Evolutionary conservation across 2,329 filamentous ascomycete species (phyloP).

Genomic region (Raffaelea ambrosiae): DNA sequence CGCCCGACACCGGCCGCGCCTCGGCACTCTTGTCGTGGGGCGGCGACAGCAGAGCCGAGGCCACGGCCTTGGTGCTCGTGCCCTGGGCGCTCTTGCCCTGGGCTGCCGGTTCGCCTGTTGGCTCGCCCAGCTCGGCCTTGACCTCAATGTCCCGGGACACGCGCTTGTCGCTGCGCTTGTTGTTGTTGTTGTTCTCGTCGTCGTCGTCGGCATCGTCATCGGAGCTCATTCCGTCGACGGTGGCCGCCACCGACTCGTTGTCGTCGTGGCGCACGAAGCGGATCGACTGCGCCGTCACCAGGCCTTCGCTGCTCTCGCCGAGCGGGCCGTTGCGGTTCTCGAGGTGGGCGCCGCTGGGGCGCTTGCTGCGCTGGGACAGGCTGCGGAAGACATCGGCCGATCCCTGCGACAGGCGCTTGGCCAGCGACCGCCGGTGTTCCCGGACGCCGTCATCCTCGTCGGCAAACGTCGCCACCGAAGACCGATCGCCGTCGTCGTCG

Average conservation of each 20-base stretch:
- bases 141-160: constrained; percentile 23
- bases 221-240: constrained; percentile 44
- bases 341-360: constrained; percentile 14
- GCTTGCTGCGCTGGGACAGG: constrained; percentile 29
- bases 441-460: constrained; percentile 44
- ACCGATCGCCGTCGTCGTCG: constrained; percentile 43
- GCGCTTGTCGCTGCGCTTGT: neutral
- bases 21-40: neutral
- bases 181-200: too few species aligned
- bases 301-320: constrained; percentile 35
- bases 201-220: constrained; percentile 26
- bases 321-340: constrained; percentile 5
- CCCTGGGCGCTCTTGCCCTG: constrained; percentile 11
- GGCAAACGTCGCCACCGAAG: constrained; percentile 63
- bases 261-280: constrained; percentile 32
- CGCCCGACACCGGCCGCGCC: constrained; percentile 16
- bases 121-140: constrained; percentile 25
- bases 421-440: constrained; percentile 26
- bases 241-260: constrained; percentile 47
- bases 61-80: too few species aligned
- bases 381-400: constrained; percentile 36
- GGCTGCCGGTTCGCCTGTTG: neutral
- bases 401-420: constrained; percentile 39
- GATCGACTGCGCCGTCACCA: constrained; percentile 27
- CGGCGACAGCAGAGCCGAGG: neutral